A percentile compares a stretch with the other conserved stretches of the same genome.
Conservation (phyloP, 2,329 filamentous ascomycete species). For the Colletotrichum trifolii region DNA sequence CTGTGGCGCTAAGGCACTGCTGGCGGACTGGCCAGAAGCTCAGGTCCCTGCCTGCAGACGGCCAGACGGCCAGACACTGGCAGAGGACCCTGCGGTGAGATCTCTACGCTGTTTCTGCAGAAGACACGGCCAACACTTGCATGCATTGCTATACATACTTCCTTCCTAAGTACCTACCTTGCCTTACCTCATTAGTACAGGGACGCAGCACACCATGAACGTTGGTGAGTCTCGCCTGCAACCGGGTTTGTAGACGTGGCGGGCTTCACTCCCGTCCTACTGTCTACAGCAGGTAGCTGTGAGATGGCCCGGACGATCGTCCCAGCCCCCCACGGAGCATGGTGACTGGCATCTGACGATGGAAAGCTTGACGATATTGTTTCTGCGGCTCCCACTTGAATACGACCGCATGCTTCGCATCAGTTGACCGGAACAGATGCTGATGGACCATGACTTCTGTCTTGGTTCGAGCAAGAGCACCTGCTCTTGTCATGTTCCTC, state of each 20-base stretch:
- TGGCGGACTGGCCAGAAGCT: conserved; percentile 3
- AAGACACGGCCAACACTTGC: not conserved
- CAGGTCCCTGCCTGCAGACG: conserved; percentile 26
- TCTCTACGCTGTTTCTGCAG: not conserved
- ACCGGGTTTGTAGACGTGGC: too few relatives aligned
- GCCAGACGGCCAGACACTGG: conserved; percentile 5
- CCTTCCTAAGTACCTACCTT: not conserved
- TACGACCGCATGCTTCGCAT: not conserved
- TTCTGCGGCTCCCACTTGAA: too few relatives aligned
- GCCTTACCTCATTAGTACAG: too few relatives aligned
- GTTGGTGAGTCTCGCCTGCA: too few relatives aligned
- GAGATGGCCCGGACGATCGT: too few relatives aligned
- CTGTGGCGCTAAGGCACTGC: conserved; percentile 17
- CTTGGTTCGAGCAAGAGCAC: conserved; percentile 20
- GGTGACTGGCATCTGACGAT: not conserved
- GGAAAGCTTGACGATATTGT: not conserved
- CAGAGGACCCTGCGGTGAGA: conserved; percentile 30
- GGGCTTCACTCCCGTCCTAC: too few relatives aligned
- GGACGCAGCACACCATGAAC: too few relatives aligned
- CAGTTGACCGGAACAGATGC: conserved; percentile 19
- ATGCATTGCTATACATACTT: not conserved
- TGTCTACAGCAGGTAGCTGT: too few relatives aligned
- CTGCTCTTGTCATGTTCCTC: conserved; percentile 32
- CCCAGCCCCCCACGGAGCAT: not conserved
- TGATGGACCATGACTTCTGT: conserved; percentile 16